A percentile compares a stretch with the other conserved stretches of the same genome.
phyloP scores from a whole-genome alignment of 2,329 filamentous ascomycete genomes.

The Chaetomium olivaceum region DNA sequence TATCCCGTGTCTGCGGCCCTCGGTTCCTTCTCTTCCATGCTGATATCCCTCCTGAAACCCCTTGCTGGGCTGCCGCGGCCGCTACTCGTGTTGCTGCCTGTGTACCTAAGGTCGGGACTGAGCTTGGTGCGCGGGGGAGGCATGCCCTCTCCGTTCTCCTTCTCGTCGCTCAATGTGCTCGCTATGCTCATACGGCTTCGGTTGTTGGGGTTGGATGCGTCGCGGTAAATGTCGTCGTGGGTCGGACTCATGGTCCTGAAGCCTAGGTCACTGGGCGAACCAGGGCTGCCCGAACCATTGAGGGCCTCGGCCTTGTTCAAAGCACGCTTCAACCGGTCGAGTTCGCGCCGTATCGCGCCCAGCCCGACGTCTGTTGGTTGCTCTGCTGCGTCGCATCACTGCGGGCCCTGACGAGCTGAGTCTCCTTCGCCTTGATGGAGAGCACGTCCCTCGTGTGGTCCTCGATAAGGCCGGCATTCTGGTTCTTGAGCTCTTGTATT shows the following conservation, averaged over 20 bases:
- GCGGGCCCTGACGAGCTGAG: slow-evolving; percentile 86
- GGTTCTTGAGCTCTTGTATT: slow-evolving; percentile 91
- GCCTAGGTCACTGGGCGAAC: slow-evolving; percentile 32
- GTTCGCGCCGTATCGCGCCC: slow-evolving; percentile 79
- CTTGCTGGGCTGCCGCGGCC: slow-evolving; percentile 61
- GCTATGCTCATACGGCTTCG: slow-evolving; percentile 62
- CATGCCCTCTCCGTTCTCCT: slow-evolving; percentile 63
- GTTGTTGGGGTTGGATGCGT: slow-evolving; percentile 41
- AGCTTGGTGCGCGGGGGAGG: slow-evolving; percentile 53
- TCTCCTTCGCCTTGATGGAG: slow-evolving; percentile 97
- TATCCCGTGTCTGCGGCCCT: slow-evolving; percentile 34
- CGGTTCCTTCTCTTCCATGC: slow-evolving; percentile 35
- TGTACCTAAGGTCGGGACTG: slow-evolving; percentile 57
- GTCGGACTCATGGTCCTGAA: slow-evolving; percentile 52
- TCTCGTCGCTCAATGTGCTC: slow-evolving; percentile 72
- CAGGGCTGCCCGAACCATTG: slow-evolving; percentile 38
- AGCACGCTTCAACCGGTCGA: slow-evolving; percentile 91
- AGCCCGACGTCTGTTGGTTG: slow-evolving; percentile 82
- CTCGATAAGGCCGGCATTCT: slow-evolving; percentile 95
- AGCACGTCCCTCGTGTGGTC: slow-evolving; percentile 94
- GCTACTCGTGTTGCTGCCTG: slow-evolving; percentile 52
- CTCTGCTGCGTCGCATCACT: slow-evolving; percentile 89
- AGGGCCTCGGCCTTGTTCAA: slow-evolving; percentile 62
- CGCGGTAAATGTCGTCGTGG: slow-evolving; percentile 63
- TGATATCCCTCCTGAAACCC: slow-evolving; percentile 48